A percentile compares a stretch with the other conserved stretches of the same genome.
Evolutionary conservation across 2,329 filamentous ascomycete genomes (phyloP).

Genomic region (Pseudocercospora crystallina): DNA sequence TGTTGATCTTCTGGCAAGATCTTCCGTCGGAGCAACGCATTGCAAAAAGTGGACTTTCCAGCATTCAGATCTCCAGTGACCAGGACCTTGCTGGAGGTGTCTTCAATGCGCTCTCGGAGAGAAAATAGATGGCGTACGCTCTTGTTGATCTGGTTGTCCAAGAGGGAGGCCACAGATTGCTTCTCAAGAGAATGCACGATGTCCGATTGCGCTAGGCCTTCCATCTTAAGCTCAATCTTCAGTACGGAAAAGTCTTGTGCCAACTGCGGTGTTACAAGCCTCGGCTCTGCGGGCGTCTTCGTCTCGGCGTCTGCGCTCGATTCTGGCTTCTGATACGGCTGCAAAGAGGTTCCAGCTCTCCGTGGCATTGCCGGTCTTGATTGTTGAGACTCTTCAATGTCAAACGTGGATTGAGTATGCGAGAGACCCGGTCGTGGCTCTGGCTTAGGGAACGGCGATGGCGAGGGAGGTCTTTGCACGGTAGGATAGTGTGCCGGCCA

Average conservation of each 20-base stretch:
- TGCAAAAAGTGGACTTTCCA: constrained; percentile 98
- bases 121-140: constrained; percentile 88
- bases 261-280: constrained; percentile 86
- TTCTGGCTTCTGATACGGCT: constrained; percentile 58
- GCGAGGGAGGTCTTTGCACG: constrained; percentile 61
- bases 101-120: constrained; percentile 89
- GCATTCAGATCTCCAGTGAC: constrained; percentile 96
- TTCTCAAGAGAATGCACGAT: constrained; percentile 95
- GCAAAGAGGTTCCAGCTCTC: constrained; percentile 71
- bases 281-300: constrained; percentile 70
- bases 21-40: constrained; percentile 89
- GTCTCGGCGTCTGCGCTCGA: constrained; percentile 58
- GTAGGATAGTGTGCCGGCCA: constrained; percentile 97
- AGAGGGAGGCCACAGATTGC: constrained; percentile 78
- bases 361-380: constrained; percentile 56
- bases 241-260: constrained; percentile 94
- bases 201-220: constrained; percentile 80
- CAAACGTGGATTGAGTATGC: constrained; percentile 62
- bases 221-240: constrained; percentile 91
- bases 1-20: constrained; percentile 95
- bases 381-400: constrained; percentile 46
- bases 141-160: constrained; percentile 92
- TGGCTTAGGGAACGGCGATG: constrained; percentile 42
- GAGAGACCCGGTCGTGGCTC: constrained; percentile 61
- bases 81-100: constrained; percentile 94